These are phyloP conservation scores for Alloteropsis semialata DNA, from an alignment of 176 grass and related monocot species.

Conservation along the genomic window DNA sequence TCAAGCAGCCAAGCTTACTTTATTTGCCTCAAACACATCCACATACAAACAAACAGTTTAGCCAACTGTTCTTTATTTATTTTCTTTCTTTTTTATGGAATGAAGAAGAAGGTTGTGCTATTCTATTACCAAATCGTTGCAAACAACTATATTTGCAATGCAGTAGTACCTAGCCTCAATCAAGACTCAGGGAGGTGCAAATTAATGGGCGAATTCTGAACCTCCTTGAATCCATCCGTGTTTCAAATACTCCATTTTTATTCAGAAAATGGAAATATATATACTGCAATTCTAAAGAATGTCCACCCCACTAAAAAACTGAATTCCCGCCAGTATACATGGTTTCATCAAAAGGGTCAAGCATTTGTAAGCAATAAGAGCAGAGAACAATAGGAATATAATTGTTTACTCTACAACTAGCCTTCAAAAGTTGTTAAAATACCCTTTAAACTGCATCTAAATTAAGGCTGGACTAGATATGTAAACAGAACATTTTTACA, in stretches of 20 bases:
- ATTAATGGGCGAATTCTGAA: neutral
- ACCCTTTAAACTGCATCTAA: neutral
- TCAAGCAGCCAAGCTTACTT: conserved; percentile 23
- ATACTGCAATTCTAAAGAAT: neutral
- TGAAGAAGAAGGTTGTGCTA: neutral
- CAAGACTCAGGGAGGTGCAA: neutral
- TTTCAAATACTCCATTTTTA: neutral
- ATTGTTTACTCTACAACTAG: neutral
- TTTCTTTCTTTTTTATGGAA: neutral
- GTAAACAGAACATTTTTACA: neutral
- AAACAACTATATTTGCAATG: neutral
- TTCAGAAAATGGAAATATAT: neutral
- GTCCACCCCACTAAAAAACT: neutral
- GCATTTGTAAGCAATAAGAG: neutral
- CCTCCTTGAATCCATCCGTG: neutral
- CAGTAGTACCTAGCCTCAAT: neutral
- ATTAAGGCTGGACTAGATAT: neutral
- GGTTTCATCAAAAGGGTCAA: neutral
- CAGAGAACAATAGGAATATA: neutral
- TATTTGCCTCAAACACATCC: conserved; percentile 14
- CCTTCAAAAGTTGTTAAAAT: neutral
- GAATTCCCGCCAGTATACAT: neutral
- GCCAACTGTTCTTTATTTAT: neutral
- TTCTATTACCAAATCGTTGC: neutral
- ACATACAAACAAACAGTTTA: neutral